Evolutionary conservation across 208 protist genomes (phyloP).

Genomic region (Baffinella frigidus): DNA sequence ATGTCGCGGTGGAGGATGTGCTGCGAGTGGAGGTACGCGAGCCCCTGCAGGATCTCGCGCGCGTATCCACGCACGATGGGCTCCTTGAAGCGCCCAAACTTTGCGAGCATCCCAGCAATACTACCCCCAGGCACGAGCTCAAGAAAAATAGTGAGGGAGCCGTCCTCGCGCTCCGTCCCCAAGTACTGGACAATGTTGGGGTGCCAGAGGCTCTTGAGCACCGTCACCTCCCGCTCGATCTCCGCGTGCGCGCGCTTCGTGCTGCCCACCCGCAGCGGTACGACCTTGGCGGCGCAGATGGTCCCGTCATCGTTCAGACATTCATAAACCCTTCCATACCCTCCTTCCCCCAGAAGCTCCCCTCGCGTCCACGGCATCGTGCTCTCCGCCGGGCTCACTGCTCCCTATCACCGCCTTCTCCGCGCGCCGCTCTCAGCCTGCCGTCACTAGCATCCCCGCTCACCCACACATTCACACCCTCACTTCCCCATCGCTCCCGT

Average conservation of each 20-base stretch:
- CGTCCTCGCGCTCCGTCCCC: neutral
- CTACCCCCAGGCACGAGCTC: constrained; percentile 27
- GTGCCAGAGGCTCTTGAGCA: neutral
- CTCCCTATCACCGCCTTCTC: too few relatives aligned
- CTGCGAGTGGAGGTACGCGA: constrained; percentile 7
- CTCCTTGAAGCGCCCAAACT: constrained; percentile 45
- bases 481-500: too few relatives aligned
- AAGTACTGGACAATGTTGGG: constrained; percentile 56
- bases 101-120: neutral
- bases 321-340: constrained; percentile 14
- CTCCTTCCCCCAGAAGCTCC: constrained; percentile 20
- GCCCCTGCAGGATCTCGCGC: constrained; percentile 30
- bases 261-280: constrained; percentile 1
- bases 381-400: neutral
- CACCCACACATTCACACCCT: too few relatives aligned
- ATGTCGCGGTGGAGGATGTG: constrained; percentile 27
- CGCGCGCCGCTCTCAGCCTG: too few relatives aligned
- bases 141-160: neutral
- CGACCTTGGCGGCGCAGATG: constrained; percentile 30
- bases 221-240: constrained; percentile 8
- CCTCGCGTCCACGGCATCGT: constrained; percentile 28
- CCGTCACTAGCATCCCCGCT: too few relatives aligned
- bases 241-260: neutral
- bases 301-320: constrained; percentile 39
- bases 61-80: neutral